Evolutionary conservation across 768 basidiomycete genomes (phyloP), one percentile per base, ranked within the genome.

Genomic region (Collybia nuda): DNA sequence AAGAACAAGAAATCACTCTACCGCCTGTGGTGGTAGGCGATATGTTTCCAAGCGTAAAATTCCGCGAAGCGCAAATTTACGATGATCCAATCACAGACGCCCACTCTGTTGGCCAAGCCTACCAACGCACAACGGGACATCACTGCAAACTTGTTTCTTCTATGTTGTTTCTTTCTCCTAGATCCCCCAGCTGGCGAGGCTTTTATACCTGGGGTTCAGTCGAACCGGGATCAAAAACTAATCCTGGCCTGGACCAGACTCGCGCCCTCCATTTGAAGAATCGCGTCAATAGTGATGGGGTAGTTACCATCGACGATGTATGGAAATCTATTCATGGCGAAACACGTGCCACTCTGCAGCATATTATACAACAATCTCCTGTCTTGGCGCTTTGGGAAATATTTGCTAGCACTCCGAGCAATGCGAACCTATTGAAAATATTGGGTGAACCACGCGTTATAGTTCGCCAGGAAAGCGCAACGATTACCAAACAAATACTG

Each of bases 371-470:
- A 12, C 37, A 46, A 21, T 55, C 44, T 38, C 45, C 40, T 11
- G 18, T 39, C 9, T 40, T 51, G 15, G 54, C 46, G 14, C 40
- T 51, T 5, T 55, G 50, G 50, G 49, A 55, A n/a, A 51, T 51
- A 11, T 55, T 47, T 22, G 46, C 28, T 18, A 15, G 47, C 11
- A 36, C 32, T 7, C 17, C 23, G 1, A 50, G 44, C 21, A 46
- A 49, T 14, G 40, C 44, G 44, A 23, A 39, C 15, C 35, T 38
- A 2, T 19, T 55, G 5, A 44, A 44, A 39, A 14, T 24, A 23
- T 51, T 55, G 48, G 24, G 39, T 37, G 35, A 32, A 14, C 32
- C 32, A 32, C 32, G 6, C 32, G 44, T 2, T 17, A 14, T 45
- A 14, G 18, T 6, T 32, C 40, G 11, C 23, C 17, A 5, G 17